A percentile compares a stretch with the other conserved stretches of the same genome.
Conservation (phyloP, 1,284 basidiomycete genomes). For the Malassezia yamatoensis region DNA sequence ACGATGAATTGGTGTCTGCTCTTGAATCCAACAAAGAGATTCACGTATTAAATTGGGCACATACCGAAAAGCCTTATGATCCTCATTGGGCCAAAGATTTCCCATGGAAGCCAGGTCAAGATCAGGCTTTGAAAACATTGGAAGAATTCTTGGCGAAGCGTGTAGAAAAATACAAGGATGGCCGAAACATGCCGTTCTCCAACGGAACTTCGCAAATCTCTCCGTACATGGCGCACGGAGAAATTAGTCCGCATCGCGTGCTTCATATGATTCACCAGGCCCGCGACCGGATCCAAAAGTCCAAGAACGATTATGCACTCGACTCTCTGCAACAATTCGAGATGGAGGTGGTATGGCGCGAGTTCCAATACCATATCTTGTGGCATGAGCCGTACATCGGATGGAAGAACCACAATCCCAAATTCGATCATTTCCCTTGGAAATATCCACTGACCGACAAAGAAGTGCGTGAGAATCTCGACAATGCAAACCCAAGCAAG, state of each 20-base stretch:
- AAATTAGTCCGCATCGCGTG: conserved; percentile 13
- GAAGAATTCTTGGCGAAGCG: background rate
- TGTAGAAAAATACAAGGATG: background rate
- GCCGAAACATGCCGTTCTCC: conserved; percentile 6
- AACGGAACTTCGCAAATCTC: conserved; percentile 9
- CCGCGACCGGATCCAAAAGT: background rate
- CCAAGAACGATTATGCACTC: background rate
- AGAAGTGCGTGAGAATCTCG: background rate
- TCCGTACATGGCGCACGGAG: conserved; percentile 13
- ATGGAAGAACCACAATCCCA: conserved; percentile 3
- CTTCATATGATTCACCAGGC: background rate
- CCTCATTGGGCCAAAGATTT: conserved; percentile 5
- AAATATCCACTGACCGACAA: background rate
- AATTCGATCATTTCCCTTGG: conserved; percentile 1
- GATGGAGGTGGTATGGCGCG: conserved; percentile 11
- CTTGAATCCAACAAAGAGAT: background rate
- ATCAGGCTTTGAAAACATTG: background rate
- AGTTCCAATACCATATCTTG: conserved; percentile 14
- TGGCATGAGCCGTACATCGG: conserved; percentile 10
- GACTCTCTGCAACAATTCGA: conserved; percentile 6
- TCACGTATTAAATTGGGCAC: conserved; percentile 3
- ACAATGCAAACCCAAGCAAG: background rate
- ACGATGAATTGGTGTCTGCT: background rate
- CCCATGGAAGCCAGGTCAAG: conserved; percentile 10
- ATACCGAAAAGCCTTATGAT: background rate